Evolutionary conservation across 2,329 filamentous ascomycete genomes (phyloP).

Genomic region (Neurospora sp.): DNA sequence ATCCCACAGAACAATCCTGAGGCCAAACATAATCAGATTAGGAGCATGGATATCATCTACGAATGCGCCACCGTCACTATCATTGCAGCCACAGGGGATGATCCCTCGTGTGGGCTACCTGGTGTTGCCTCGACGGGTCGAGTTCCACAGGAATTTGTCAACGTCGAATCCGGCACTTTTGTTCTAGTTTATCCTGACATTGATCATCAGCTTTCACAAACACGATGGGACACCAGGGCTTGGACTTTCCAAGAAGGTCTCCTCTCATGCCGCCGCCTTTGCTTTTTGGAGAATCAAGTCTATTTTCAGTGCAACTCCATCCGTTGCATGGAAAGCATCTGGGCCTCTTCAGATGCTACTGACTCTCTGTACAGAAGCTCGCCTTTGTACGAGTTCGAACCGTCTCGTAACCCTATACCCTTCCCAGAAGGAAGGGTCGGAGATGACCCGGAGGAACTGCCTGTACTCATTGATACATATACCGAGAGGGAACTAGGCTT

Average conservation of each 20-base stretch:
- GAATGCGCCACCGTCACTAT: constrained; percentile 26
- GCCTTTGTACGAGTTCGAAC: not conserved
- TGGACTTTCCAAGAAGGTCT: constrained; percentile 3
- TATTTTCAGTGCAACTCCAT: not conserved
- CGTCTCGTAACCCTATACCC: not conserved
- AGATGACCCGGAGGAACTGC: not conserved
- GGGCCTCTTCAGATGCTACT: accelerated
- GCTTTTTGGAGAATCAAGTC: not conserved
- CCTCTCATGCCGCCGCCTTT: not conserved
- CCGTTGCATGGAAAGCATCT: not conserved
- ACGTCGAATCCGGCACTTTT: not conserved
- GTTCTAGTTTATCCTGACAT: not conserved
- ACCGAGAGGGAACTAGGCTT: not conserved
- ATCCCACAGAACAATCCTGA: not conserved
- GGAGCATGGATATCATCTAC: constrained; percentile 29
- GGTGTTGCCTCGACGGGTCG: constrained; percentile 16
- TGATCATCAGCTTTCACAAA: not conserved
- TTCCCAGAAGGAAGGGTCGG: not conserved
- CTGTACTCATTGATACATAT: not conserved
- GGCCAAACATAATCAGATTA: constrained; percentile 18
- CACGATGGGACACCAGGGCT: not conserved
- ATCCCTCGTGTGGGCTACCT: constrained; percentile 24
- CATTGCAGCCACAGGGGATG: constrained; percentile 26
- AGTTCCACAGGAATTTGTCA: not conserved
- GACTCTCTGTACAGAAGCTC: not conserved